These are phyloP conservation scores for Drechslerella dactyloides DNA, from an alignment of 2,329 filamentous ascomycete genomes.

Conservation along the genomic window DNA sequence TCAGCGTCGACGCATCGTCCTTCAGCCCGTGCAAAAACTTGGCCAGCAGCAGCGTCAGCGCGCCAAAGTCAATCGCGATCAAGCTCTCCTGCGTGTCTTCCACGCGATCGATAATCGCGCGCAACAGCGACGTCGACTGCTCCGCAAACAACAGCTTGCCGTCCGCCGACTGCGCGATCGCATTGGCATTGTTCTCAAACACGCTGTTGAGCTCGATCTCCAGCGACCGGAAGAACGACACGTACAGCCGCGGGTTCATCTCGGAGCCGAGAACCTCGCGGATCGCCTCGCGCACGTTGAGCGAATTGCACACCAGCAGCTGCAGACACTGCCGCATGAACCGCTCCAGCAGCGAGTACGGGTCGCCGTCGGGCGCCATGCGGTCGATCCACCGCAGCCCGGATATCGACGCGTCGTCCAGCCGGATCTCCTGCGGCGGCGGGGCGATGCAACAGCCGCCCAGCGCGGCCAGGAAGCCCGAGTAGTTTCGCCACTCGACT, in stretches of 20 bases:
- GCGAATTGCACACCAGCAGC: constrained; percentile 69
- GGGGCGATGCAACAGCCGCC: constrained; percentile 71
- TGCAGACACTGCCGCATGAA: constrained; percentile 71
- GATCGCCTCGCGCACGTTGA: constrained; percentile 71
- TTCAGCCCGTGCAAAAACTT: constrained; percentile 69
- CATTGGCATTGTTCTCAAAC: constrained; percentile 53
- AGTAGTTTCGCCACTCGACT: constrained; percentile 72
- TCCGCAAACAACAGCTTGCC: constrained; percentile 71
- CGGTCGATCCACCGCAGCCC: constrained; percentile 71
- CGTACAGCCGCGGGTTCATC: constrained; percentile 68
- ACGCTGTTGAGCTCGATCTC: constrained; percentile 65
- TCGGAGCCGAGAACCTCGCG: constrained; percentile 71
- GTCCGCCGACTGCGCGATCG: constrained; percentile 61
- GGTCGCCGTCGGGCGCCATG: constrained; percentile 66
- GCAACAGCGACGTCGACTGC: constrained; percentile 70
- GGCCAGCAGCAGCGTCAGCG: constrained; percentile 70
- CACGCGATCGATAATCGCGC: constrained; percentile 69
- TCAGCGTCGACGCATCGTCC: constrained; percentile 65
- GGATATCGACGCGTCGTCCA: constrained; percentile 66
- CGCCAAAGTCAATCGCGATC: constrained; percentile 69
- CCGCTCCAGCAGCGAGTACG: constrained; percentile 67
- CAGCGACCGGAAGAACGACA: constrained; percentile 69
- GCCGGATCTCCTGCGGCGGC: constrained; percentile 57
- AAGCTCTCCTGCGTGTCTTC: constrained; percentile 69
- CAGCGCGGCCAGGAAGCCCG: constrained; percentile 71